phyloP scores from a whole-genome alignment of 768 basidiomycete genomes.

The Leccinellum rugosiceps region DNA sequence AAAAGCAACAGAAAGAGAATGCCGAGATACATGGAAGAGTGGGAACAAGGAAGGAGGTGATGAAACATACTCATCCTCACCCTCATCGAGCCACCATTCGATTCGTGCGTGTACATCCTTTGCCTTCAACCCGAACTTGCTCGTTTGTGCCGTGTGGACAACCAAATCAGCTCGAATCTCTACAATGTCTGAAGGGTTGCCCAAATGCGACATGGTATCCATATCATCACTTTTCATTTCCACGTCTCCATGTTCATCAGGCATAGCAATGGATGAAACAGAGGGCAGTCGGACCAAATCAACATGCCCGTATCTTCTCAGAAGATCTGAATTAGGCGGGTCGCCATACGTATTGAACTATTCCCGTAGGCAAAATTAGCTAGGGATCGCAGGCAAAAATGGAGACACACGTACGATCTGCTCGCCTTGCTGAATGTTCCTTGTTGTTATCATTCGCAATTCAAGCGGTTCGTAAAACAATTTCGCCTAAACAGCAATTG shows the following conservation, averaged over 20 bases:
- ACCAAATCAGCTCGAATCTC: constrained; percentile 74
- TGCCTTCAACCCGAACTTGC: constrained; percentile 8
- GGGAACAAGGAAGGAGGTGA: background rate
- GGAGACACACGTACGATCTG: constrained; percentile 64
- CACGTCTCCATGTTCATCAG: constrained; percentile 2
- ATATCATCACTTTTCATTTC: constrained; percentile 21
- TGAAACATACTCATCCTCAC: constrained; percentile 77
- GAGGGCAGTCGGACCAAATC: constrained; percentile 62
- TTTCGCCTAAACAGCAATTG: constrained; percentile 55
- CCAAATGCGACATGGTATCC: constrained; percentile 25
- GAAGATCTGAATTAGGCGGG: constrained; percentile 86
- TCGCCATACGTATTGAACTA: constrained; percentile 97
- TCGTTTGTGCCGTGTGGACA: constrained; percentile 38
- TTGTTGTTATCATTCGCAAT: constrained; percentile 81
- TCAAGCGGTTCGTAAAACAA: constrained; percentile 73
- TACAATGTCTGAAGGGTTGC: constrained; percentile 79
- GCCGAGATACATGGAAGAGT: background rate
- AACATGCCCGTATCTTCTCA: constrained; percentile 93
- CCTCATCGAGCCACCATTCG: constrained; percentile 92
- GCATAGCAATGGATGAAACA: constrained; percentile 16
- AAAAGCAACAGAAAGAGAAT: background rate
- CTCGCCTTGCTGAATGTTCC: constrained; percentile 66
- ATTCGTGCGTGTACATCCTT: constrained; percentile 43
- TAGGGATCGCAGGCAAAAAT: background rate
- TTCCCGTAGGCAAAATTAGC: background rate